Evolutionary conservation across 768 basidiomycete genomes (phyloP).

Genomic region (Strobilomyces dryophilus): DNA sequence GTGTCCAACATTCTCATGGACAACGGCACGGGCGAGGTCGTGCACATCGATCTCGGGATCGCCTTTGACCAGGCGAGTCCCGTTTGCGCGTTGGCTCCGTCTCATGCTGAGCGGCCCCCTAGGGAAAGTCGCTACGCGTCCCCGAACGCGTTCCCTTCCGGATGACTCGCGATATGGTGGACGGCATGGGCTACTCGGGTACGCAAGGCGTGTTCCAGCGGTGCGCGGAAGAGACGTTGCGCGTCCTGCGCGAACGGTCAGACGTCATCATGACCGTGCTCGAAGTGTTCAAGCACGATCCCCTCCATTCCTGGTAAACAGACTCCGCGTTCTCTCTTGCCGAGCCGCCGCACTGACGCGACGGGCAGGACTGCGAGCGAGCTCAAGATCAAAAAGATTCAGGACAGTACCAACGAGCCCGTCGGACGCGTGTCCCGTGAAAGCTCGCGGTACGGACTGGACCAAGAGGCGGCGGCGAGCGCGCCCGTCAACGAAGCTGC

Average conservation of each 20-base stretch:
- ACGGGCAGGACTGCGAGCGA: constrained; percentile 69
- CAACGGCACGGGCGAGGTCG: constrained; percentile 73
- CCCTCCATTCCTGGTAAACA: constrained; percentile 81
- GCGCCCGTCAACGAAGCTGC: constrained; percentile 80
- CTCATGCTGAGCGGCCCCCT: not conserved
- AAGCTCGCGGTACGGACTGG: constrained; percentile 40
- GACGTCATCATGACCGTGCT: constrained; percentile 91
- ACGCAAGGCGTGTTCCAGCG: constrained; percentile 93
- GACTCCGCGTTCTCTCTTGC: constrained; percentile 16
- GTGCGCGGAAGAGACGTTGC: constrained; percentile 91
- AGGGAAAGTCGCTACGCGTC: constrained; percentile 77
- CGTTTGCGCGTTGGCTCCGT: not conserved
- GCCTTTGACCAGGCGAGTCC: constrained; percentile 83
- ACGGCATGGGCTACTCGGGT: constrained; percentile 88
- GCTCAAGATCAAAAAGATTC: constrained; percentile 63
- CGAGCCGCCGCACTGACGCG: not conserved
- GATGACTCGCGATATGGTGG: constrained; percentile 89
- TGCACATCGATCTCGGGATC: constrained; percentile 96
- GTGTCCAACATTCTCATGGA: constrained; percentile 90
- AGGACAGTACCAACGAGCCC: constrained; percentile 37
- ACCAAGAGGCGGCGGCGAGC: constrained; percentile 52
- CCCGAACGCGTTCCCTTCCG: constrained; percentile 95
- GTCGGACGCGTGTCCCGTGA: constrained; percentile 21
- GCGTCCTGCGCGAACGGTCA: constrained; percentile 81
- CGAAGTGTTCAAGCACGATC: constrained; percentile 96